Evolutionary conservation across 257 asterid species (phyloP), one percentile per base, ranked within the genome.

Genomic region (Solanum pimpinellifolium): DNA sequence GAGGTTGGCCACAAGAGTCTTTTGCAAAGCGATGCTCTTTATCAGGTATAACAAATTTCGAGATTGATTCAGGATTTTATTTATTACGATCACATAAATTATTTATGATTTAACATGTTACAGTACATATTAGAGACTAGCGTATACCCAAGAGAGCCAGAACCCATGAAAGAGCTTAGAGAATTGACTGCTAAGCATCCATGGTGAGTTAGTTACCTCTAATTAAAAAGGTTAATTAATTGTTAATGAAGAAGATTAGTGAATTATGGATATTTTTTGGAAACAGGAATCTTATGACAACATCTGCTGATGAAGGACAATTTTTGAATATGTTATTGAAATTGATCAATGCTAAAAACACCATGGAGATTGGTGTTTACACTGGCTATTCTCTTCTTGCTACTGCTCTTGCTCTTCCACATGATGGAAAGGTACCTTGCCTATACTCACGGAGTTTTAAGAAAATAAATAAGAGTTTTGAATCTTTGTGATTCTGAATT

Each of bases 1-100:
- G 98, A 95, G 84, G 98, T 95, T 83, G 98, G 98, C 60, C 98
- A 95, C 91, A 94, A 95, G 92, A 95, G 98, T 86, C 98, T 95
- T 85, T 77, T 95, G 87, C 97, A 94, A 75, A 94, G 96, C 25
- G 98, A 95, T 88, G 98, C 95, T 46, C 98, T 94, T 39, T 95
- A 93, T 41, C 98, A 94, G 94, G 98, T 91, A 83, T 2, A 15
- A 9, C 27, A 9, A 1, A 6, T 41, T 76, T 21, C 11, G 60
- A 76, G 7, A 42, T 6, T 3, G 31, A 75, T 39, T 75, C 23
- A 39, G 0, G 4, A 77, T n/a, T 42, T n/a, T 23, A 62, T 62
- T 62, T 5, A 16, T 65, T n/a, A 2, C 7, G 8, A n/a, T 20
- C 65, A 56, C 9, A 37, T 37, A 37, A 6, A 37, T 0, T 37